Percentiles rank a stretch among this genome's conserved stretches.
Conservation (phyloP, 257 asterid species). For the Przewalskia tangutica region DNA sequence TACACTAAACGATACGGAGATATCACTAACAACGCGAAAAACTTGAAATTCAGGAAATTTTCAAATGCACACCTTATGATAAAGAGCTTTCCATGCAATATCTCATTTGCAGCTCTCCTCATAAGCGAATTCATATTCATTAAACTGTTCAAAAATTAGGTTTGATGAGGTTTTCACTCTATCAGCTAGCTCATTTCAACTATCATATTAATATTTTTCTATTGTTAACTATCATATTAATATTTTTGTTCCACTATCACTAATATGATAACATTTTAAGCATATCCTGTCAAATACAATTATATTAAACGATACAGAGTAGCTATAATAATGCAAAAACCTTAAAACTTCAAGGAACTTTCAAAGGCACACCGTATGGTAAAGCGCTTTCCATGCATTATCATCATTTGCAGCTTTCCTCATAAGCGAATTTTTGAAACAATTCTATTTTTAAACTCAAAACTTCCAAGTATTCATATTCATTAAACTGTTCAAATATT, state of each 20-base stretch:
- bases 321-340: not conserved
- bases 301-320: too few relatives aligned
- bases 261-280: not conserved
- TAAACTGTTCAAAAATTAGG: not conserved
- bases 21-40: too few relatives aligned
- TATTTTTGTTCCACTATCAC: too few relatives aligned
- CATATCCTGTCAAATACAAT: not conserved
- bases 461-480: not conserved
- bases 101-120: conserved; percentile 96
- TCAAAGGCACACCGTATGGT: conserved; percentile 50
- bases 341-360: not conserved
- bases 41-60: not conserved
- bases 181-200: not conserved
- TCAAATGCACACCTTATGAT: conserved; percentile 51
- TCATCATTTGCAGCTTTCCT: conserved; percentile 92
- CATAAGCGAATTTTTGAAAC: conserved; percentile 54
- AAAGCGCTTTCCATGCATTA: conserved; percentile 88
- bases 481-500: not conserved
- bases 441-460: not conserved
- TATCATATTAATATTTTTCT: not conserved
- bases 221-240: too few relatives aligned
- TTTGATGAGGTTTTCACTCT: not conserved
- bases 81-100: conserved; percentile 89
- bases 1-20: too few relatives aligned
- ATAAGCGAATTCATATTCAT: conserved; percentile 43